A percentile compares a stretch with the other conserved stretches of the same genome.
phyloP scores from a whole-genome alignment of 768 basidiomycete genomes.

The Ramaria sp. region DNA sequence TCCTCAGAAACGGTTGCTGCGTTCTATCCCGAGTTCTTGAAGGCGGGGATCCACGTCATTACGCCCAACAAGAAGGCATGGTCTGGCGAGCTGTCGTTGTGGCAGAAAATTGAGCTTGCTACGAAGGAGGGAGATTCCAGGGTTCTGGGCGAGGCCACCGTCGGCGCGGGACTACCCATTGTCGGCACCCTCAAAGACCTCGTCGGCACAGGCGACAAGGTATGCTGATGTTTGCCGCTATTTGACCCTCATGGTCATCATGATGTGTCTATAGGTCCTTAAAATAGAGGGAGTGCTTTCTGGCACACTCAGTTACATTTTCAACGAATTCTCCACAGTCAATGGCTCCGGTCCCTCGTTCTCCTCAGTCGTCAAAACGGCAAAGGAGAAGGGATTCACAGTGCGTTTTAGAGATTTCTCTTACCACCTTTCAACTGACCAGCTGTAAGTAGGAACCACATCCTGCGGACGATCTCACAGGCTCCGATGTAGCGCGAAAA shows the following conservation, averaged over 20 bases:
- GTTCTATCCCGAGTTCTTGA: constrained; percentile 71
- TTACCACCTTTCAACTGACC: neutral
- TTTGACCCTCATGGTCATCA: neutral
- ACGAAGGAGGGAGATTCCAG: constrained; percentile 49
- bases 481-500: constrained; percentile 94
- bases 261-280: constrained; percentile 36
- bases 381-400: constrained; percentile 91
- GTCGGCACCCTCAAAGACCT: constrained; percentile 88
- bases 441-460: constrained; percentile 73
- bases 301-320: constrained; percentile 97
- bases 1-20: constrained; percentile 73
- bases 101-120: constrained; percentile 53
- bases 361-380: constrained; percentile 79
- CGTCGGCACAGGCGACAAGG: constrained; percentile 86
- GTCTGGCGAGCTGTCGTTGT: constrained; percentile 60
- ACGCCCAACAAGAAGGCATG: constrained; percentile 99
- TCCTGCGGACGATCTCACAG: constrained; percentile 93
- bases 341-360: constrained; percentile 62
- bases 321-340: constrained; percentile 85
- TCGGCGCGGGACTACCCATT: constrained; percentile 92
- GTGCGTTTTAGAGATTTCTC: constrained; percentile 28
- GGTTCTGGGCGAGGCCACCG: constrained; percentile 81
- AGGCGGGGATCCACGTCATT: constrained; percentile 72
- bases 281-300: constrained; percentile 98
- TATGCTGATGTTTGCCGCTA: constrained; percentile 20